Conservation (phyloP, 305 asterid species). For the Salvia sclarea region DNA sequence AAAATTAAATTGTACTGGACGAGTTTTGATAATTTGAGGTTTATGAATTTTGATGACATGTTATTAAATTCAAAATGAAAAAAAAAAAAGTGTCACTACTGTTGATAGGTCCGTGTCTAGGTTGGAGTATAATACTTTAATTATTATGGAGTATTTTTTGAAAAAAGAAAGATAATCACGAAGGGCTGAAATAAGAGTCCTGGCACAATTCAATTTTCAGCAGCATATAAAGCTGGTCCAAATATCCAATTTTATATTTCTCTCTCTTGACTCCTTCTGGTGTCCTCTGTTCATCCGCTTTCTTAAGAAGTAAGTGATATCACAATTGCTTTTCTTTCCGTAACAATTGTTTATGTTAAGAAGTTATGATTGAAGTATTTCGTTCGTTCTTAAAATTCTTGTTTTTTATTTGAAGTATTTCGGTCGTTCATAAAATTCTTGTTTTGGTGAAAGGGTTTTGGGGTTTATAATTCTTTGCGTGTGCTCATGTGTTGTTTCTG, state of each 20-base stretch:
- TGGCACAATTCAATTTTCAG: background rate
- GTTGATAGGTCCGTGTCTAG: no score
- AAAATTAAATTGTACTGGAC: no score
- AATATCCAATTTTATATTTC: background rate
- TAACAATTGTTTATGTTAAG: background rate
- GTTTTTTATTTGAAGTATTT: background rate
- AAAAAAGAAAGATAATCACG: no score
- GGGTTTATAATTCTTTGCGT: background rate
- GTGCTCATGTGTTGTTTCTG: background rate
- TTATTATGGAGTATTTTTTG: no score
- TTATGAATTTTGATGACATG: no score
- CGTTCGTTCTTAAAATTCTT: background rate
- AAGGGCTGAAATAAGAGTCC: conserved; percentile 11
- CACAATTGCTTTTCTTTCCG: background rate
- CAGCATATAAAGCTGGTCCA: background rate
- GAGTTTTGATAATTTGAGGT: no score
- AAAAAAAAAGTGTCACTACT: no score
- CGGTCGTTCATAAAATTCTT: background rate
- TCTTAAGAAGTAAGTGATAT: conserved; percentile 20
- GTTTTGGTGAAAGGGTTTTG: conserved; percentile 15
- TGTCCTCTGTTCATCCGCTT: conserved; percentile 11
- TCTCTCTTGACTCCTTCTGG: conserved; percentile 5
- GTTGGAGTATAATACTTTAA: no score
- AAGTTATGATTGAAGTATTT: background rate
- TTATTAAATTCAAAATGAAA: no score